Conservation (phyloP, 2,329 filamentous ascomycete genomes). For the Leptographium lundbergii region DNA sequence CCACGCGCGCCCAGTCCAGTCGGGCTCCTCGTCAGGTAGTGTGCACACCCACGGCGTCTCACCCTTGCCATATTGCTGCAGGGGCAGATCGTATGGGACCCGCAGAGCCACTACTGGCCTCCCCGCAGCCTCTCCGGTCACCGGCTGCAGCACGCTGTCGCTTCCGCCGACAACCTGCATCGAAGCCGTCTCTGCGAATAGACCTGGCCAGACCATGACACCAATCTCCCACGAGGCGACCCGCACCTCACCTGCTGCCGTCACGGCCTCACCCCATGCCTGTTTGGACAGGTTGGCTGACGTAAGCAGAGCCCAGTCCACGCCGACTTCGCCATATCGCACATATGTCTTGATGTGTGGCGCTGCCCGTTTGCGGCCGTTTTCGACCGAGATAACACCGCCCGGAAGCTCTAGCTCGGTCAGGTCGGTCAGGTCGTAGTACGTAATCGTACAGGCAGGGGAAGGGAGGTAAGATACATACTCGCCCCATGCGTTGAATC, state of each 20-base stretch:
- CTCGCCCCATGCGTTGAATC: slow-evolving; percentile 29
- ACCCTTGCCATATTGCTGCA: slow-evolving; percentile 47
- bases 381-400: slow-evolving; percentile 24
- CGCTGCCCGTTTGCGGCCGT: slow-evolving; percentile 55
- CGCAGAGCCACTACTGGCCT: slow-evolving; percentile 50
- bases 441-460: neutral
- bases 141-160: slow-evolving; percentile 34
- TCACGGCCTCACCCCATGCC: slow-evolving; percentile 64
- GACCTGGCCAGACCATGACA: slow-evolving; percentile 66
- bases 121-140: slow-evolving; percentile 6
- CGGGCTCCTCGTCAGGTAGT: slow-evolving; percentile 43
- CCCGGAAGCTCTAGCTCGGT: slow-evolving; percentile 15
- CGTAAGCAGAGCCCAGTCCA: slow-evolving; percentile 79
- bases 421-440: neutral
- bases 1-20: slow-evolving; percentile 42
- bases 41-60: slow-evolving; percentile 72
- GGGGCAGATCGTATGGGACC: slow-evolving; percentile 71
- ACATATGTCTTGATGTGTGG: slow-evolving; percentile 89
- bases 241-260: slow-evolving; percentile 46
- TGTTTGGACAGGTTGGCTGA: slow-evolving; percentile 89
- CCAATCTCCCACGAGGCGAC: slow-evolving; percentile 77
- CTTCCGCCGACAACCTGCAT: slow-evolving; percentile 60
- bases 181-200: slow-evolving; percentile 32
- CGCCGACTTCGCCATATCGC: slow-evolving; percentile 33
- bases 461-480: slow-evolving; percentile 10